Base-by-base conservation (phyloP, 805 yeast species). In the Metschnikowia chrysomelidarum region DNA sequence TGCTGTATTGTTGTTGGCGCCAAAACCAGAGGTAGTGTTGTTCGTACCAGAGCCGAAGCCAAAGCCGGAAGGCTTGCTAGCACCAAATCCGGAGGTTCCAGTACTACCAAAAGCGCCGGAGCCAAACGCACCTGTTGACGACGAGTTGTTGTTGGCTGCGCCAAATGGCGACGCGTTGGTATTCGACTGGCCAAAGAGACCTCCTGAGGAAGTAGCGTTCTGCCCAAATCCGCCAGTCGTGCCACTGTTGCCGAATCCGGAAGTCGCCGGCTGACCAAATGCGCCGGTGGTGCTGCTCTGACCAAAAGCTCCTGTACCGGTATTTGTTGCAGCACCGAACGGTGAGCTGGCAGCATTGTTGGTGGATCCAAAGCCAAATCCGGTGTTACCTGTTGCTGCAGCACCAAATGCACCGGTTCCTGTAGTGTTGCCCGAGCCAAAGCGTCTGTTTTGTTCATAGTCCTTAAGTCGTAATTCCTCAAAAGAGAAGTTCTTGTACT, bases 381-480 rank as follows among this genome's bases (percentile, higher is more conserved):
- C 18, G n/a, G 43, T 15, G 31, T 27, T 41, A 16, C 32, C 40
- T 5, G n/a, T 20, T 5, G 44, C 41, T 4, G 44, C 34, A 30
- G 61, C 49, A n/a, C 58, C 60, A 27, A 51, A 44, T 5, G 34
- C 40, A 44, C 68, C 60, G 7, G 53, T 50, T 3, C 50, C 53
- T 2, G 55, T 31, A 3, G 56, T 39, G 21, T 36, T 42, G 1
- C 52, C 53, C 43, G 66, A 76, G 11, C 86, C 89, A 44, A 46
- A 77, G 41, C 77, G 72, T 53, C 93, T 72, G 36, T 76, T 77
- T 45, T 79, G 84, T 49, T 78, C 77, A 57, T 93, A 93, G 62
- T 93, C 99, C 58, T 83, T 91, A 49, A 75, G 67, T 55, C 99
- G 76, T 59, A 93, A 74, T 57, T 93, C 98, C 59, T 88, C 97